Conservation (phyloP, 139 green algal species). For the Spirogloea muscicola region DNA sequence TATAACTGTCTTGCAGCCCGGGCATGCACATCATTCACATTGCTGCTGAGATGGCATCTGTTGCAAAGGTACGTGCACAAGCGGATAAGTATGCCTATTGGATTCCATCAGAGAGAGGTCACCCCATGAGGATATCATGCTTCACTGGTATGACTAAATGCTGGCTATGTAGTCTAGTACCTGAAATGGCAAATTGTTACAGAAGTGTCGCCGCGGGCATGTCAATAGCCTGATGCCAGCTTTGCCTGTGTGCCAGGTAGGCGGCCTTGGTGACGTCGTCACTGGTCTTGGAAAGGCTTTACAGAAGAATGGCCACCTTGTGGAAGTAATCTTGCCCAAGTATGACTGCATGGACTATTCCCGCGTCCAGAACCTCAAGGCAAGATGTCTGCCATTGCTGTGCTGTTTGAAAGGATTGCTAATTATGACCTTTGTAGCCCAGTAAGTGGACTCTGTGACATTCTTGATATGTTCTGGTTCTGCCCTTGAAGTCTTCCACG, state of each 20-base stretch:
- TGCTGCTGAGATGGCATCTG: conserved; percentile 88
- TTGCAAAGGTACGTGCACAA: conserved; percentile 80
- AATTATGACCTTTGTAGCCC: no score
- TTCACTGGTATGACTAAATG: no score
- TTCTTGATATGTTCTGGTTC: no score
- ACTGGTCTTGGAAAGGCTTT: conserved; percentile 50
- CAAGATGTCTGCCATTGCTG: no score
- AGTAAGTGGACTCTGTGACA: no score
- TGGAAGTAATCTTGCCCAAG: conserved; percentile 62
- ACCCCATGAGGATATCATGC: no score
- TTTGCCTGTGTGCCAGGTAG: conserved; percentile 43
- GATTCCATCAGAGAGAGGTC: no score
- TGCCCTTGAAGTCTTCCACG: no score
- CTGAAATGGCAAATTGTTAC: no score
- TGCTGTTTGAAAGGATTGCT: no score
- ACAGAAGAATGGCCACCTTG: conserved; percentile 52
- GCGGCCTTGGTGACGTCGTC: conserved; percentile 59
- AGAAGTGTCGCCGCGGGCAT: background rate
- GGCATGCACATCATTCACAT: conserved; percentile 83
- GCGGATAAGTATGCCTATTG: no score
- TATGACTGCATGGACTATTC: conserved; percentile 58
- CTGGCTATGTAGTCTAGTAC: no score
- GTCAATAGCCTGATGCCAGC: background rate
- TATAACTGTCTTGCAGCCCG: conserved; percentile 27
- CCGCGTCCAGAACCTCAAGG: conserved; percentile 43